phyloP scores from a whole-genome alignment of 129 eudicot genomes.

The Deinandra increscens region DNA sequence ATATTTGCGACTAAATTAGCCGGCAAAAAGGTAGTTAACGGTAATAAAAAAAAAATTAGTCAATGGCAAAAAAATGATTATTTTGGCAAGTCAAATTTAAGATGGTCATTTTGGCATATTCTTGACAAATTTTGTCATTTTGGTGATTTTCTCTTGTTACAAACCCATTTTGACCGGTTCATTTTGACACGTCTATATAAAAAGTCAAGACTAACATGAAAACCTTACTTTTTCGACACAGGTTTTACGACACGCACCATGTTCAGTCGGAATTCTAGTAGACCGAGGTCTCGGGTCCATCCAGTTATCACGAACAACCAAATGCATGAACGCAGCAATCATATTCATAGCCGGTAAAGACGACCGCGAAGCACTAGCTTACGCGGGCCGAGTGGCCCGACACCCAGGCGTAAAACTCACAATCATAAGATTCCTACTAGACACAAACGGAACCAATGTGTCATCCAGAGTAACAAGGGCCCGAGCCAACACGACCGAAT shows the following conservation, averaged over 20 bases:
- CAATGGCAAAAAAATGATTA: no score
- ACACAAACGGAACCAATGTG: slow-evolving; percentile 52
- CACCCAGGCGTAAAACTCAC: slow-evolving; percentile 87
- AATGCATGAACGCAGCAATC: slow-evolving; percentile 48
- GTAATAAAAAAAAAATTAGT: no score
- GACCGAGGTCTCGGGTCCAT: slow-evolving; percentile 86
- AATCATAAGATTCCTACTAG: slow-evolving; percentile 69
- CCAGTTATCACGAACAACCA: slow-evolving; percentile 38
- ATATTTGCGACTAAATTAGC: no score
- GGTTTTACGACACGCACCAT: slow-evolving; percentile 80
- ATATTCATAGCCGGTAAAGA: slow-evolving; percentile 92
- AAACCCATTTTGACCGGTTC: no score
- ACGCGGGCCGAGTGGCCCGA: slow-evolving; percentile 73
- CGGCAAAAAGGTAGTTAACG: no score
- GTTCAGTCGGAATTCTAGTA: slow-evolving; percentile 77
- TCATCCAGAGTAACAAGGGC: slow-evolving; percentile 45
- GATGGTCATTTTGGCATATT: no score
- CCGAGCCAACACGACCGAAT: slow-evolving; percentile 50
- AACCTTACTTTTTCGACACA: slow-evolving; percentile 4
- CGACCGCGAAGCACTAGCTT: slow-evolving; percentile 83
- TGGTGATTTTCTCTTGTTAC: no score
- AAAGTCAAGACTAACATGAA: no score
- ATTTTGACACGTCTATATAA: no score
- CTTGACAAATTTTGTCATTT: no score
- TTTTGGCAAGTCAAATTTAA: no score